Percentiles rank a stretch among this genome's conserved stretches.
Conservation (phyloP, 1,284 basidiomycete genomes). For the Tylopilus sp. region DNA sequence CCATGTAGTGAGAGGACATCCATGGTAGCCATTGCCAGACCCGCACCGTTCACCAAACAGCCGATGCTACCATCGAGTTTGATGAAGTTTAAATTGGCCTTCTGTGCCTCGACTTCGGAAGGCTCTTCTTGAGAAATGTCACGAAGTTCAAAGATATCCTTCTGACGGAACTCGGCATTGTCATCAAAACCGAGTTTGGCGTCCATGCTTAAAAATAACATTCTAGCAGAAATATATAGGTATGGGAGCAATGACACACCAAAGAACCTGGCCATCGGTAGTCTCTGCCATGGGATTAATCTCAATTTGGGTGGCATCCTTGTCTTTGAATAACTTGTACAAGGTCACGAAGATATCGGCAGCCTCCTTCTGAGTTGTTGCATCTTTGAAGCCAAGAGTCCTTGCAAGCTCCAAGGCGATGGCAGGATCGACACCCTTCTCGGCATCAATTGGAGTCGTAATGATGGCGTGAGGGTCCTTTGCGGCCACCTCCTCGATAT, state of each 20-base stretch:
- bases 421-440: slow-evolving; percentile 76
- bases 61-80: slow-evolving; percentile 98
- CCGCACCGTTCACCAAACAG: slow-evolving; percentile 98
- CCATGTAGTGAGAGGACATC: slow-evolving; percentile 96
- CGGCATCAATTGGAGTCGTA: slow-evolving; percentile 90
- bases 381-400: slow-evolving; percentile 87
- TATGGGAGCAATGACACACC: slow-evolving; percentile 50
- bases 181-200: slow-evolving; percentile 99
- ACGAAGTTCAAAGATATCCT: slow-evolving; percentile 86
- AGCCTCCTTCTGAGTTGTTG: slow-evolving; percentile 74
- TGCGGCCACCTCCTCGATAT: slow-evolving; percentile 99
- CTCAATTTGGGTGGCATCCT: slow-evolving; percentile 99
- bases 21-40: slow-evolving; percentile 99
- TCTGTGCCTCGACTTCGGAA: slow-evolving; percentile 94
- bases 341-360: slow-evolving; percentile 94
- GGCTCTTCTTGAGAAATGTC: slow-evolving; percentile 96
- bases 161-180: slow-evolving; percentile 97
- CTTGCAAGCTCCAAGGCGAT: slow-evolving; percentile 81
- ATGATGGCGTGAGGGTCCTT: slow-evolving; percentile 96
- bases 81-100: slow-evolving; percentile 97
- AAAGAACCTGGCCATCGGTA: slow-evolving; percentile 89
- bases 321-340: slow-evolving; percentile 97
- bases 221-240: slow-evolving; percentile 2
- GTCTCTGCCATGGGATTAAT: slow-evolving; percentile 99
- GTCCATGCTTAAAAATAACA: slow-evolving; percentile 77